Percentiles rank a stretch among this genome's conserved stretches.
Evolutionary conservation across 371 early-diverging fungal genomes (phyloP).

Genomic region (Rhizopus microsporus): DNA sequence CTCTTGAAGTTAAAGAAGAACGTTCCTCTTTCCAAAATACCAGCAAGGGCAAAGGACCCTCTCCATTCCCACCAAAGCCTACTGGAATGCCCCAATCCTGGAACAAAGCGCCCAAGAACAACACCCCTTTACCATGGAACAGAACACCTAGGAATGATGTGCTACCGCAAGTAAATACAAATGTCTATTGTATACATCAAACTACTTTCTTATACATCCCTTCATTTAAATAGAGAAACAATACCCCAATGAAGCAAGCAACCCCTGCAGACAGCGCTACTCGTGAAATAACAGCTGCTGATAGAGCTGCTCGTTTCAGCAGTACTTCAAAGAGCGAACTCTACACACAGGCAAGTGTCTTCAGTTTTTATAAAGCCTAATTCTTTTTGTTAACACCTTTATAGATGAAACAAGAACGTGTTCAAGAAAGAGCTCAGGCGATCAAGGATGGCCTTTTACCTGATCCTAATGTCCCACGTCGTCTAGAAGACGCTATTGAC

Average conservation of each 20-base stretch:
- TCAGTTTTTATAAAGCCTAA: neutral
- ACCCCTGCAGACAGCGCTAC: neutral
- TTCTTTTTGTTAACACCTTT: neutral
- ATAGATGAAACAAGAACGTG: slow-evolving; percentile 49
- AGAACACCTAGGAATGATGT: no score
- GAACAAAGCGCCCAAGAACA: no score
- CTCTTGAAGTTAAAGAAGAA: no score
- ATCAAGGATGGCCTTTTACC: slow-evolving; percentile 56
- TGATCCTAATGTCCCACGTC: slow-evolving; percentile 57
- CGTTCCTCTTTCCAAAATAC: no score
- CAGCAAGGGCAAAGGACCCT: no score
- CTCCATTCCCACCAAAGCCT: no score
- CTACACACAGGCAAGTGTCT: slow-evolving; percentile 26
- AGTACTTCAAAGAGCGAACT: slow-evolving; percentile 23
- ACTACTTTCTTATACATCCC: neutral
- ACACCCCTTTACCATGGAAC: no score
- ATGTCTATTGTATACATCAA: no score
- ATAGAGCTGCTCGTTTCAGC: slow-evolving; percentile 36
- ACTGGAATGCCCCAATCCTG: no score
- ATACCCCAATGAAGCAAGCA: slow-evolving; percentile 1
- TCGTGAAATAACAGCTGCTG: slow-evolving; percentile 12
- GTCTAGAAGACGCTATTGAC: slow-evolving; percentile 67
- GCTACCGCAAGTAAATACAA: no score
- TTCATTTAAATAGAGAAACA: neutral
- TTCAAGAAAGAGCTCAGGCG: slow-evolving; percentile 46